Conservation (phyloP, 148 eudicot species). For the Vaccinium corymbosum region DNA sequence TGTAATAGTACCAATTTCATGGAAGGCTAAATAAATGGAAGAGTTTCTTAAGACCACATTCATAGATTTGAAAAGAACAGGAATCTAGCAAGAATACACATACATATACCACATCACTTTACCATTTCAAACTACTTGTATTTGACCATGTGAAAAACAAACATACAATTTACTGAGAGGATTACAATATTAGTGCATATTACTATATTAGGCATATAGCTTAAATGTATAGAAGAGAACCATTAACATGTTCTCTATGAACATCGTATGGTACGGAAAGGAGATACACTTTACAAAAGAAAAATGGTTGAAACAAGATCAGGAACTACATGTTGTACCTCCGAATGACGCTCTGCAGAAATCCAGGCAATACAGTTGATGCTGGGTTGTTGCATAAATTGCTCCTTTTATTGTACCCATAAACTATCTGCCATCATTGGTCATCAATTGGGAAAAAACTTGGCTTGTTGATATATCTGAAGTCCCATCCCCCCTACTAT, state of each 20-base stretch:
- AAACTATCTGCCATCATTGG: constrained; percentile 63
- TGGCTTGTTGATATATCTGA: constrained; percentile 50
- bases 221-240: neutral
- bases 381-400: neutral
- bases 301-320: neutral
- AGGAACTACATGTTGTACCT: constrained; percentile 8
- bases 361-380: neutral
- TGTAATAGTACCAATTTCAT: neutral
- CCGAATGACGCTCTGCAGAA: neutral
- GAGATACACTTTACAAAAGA: neutral
- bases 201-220: neutral
- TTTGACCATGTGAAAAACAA: neutral
- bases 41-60: neutral
- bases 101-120: neutral
- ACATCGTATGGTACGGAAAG: neutral
- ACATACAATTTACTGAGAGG: neutral
- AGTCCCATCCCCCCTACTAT: constrained; percentile 30
- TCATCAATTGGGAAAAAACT: constrained; percentile 82
- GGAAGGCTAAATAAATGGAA: neutral
- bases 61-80: neutral
- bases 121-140: neutral
- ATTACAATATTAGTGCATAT: neutral
- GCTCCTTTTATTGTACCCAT: neutral
- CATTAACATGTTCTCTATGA: neutral
- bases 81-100: neutral